Conservation (phyloP, 2,329 filamentous ascomycete species). For the Arachnopeziza araneosa region DNA sequence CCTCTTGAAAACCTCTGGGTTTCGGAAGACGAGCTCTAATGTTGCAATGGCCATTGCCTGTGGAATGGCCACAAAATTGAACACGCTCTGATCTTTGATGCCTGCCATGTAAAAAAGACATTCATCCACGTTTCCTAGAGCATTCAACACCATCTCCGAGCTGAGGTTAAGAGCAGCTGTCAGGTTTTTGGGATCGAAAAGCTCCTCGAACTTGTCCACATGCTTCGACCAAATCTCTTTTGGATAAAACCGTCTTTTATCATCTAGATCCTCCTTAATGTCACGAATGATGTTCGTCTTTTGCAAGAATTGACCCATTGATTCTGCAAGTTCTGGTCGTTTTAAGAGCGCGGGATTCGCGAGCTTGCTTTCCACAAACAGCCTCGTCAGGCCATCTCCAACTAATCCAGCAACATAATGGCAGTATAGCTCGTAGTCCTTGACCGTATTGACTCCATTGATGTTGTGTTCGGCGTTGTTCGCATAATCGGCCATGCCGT, state of each 20-base stretch:
- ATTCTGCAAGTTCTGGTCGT: conserved; percentile 76
- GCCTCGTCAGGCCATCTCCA: conserved; percentile 81
- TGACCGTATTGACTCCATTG: conserved; percentile 73
- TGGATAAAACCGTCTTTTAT: conserved; percentile 89
- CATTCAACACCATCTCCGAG: conserved; percentile 91
- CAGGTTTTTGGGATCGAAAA: conserved; percentile 77
- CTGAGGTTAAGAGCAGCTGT: conserved; percentile 76
- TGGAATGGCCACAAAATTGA: conserved; percentile 98
- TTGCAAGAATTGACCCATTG: conserved; percentile 95
- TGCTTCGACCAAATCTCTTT: conserved; percentile 97
- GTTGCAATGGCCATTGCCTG: conserved; percentile 98
- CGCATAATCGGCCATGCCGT: conserved; percentile 96
- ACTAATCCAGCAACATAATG: conserved; percentile 99
- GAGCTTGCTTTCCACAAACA: conserved; percentile 83
- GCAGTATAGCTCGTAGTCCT: conserved; percentile 95
- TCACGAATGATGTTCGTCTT: conserved; percentile 99
- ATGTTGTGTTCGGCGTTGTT: conserved; percentile 75
- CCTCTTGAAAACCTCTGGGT: conserved; percentile 75
- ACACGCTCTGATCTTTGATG: conserved; percentile 90
- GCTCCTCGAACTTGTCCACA: conserved; percentile 80
- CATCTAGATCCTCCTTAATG: conserved; percentile 81
- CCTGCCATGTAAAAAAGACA: conserved; percentile 98
- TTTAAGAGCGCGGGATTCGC: conserved; percentile 81
- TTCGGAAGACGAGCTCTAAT: conserved; percentile 85
- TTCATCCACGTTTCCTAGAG: conserved; percentile 80